These are phyloP conservation scores for Phytophthora colocasiae DNA, from an alignment of 352 stramenopile species.

Conservation along the genomic window DNA sequence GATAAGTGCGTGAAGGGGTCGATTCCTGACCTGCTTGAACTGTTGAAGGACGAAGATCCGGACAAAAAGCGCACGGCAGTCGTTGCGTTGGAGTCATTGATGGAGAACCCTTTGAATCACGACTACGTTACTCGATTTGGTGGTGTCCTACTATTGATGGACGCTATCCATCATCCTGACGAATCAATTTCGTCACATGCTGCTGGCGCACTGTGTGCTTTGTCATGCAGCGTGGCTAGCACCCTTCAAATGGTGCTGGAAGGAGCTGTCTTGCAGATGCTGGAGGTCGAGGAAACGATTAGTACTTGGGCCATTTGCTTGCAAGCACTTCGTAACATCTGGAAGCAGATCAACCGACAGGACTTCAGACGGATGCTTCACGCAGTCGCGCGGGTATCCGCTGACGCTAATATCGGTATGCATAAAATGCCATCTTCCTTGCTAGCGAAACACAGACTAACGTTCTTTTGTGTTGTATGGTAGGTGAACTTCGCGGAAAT, in stretches of 20 bases:
- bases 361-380: slow-evolving; percentile 90
- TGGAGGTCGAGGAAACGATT: slow-evolving; percentile 83
- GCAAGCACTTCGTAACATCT: slow-evolving; percentile 86
- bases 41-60: slow-evolving; percentile 60
- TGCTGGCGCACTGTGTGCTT: slow-evolving; percentile 75
- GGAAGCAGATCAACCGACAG: slow-evolving; percentile 88
- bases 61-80: slow-evolving; percentile 76
- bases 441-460: slow-evolving; percentile 4
- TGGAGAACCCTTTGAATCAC: slow-evolving; percentile 87
- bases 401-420: slow-evolving; percentile 77
- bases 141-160: slow-evolving; percentile 74
- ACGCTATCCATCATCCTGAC: slow-evolving; percentile 73
- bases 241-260: slow-evolving; percentile 90
- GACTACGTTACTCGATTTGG: slow-evolving; percentile 83
- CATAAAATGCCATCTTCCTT: not conserved
- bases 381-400: slow-evolving; percentile 80
- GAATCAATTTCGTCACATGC: slow-evolving; percentile 75
- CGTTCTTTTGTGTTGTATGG: slow-evolving; percentile 5
- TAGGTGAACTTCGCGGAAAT: slow-evolving; percentile 83
- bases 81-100: slow-evolving; percentile 81
- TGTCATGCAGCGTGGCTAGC: slow-evolving; percentile 81
- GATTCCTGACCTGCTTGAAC: slow-evolving; percentile 71
- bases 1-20: slow-evolving; percentile 87
- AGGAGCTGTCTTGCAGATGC: slow-evolving; percentile 89
- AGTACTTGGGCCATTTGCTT: slow-evolving; percentile 84